A percentile compares a stretch with the other conserved stretches of the same genome.
These are phyloP conservation scores for Blastocrithidia nonstop DNA, from an alignment of 208 protist genomes.

Conservation along the genomic window DNA sequence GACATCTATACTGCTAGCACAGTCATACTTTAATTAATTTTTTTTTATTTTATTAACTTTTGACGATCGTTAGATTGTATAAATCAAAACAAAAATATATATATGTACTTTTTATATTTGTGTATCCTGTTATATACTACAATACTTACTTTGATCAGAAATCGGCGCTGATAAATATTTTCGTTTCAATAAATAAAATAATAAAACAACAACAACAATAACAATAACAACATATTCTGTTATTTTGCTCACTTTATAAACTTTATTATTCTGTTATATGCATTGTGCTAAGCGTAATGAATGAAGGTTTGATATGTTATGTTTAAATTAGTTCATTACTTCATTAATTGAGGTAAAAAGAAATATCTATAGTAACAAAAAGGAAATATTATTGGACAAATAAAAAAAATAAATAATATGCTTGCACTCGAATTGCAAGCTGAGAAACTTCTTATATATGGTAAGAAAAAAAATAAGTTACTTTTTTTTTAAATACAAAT, in stretches of 20 bases:
- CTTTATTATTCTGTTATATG: background rate
- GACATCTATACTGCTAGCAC: too few species aligned
- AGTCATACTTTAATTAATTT: too few species aligned
- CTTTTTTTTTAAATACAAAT: slow-evolving; percentile 4
- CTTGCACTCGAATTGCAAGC: too few species aligned
- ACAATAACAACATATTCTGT: too few species aligned
- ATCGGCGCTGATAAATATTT: too few species aligned
- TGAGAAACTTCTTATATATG: background rate
- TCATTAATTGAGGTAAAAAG: background rate
- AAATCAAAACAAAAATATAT: slow-evolving; percentile 5
- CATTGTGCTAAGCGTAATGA: background rate
- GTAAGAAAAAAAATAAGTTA: slow-evolving; percentile 1
- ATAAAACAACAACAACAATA: too few species aligned
- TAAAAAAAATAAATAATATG: background rate
- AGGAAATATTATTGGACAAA: background rate
- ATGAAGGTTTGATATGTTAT: background rate
- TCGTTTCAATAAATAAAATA: too few species aligned
- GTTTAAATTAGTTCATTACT: slow-evolving; percentile 2
- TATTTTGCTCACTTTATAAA: slow-evolving; percentile 8
- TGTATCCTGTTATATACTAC: too few species aligned
- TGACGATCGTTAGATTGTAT: background rate
- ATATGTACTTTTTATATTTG: slow-evolving; percentile 3
- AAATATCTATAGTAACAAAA: slow-evolving; percentile 4
- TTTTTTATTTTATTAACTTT: background rate
- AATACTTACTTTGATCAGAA: too few species aligned